These are phyloP conservation scores for Russula sp. DNA, from an alignment of 768 basidiomycete genomes.

Conservation along the genomic window DNA sequence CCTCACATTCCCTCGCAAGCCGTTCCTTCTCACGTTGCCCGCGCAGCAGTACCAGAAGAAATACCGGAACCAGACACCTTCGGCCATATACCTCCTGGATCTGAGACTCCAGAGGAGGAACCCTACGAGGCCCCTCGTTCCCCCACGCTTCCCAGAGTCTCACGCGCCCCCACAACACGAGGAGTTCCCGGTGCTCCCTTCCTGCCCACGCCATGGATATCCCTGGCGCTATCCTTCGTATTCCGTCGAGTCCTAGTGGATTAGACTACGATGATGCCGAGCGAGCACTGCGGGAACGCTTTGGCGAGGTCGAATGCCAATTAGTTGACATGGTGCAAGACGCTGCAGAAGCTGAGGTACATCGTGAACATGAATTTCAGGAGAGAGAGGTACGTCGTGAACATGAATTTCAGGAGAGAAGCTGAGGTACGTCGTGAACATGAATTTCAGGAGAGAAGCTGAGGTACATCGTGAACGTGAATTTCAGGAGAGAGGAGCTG, in stretches of 20 bases:
- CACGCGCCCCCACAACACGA: neutral
- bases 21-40: neutral
- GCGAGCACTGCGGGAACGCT: conserved; percentile 43
- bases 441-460: too few relatives aligned
- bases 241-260: conserved; percentile 28
- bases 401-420: too few relatives aligned
- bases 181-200: neutral
- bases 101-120: neutral
- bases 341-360: conserved; percentile 54
- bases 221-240: conserved; percentile 3
- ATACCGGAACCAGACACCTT: conserved; percentile 13
- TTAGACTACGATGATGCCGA: conserved; percentile 41
- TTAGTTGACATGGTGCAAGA: conserved; percentile 44
- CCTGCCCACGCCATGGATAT: neutral
- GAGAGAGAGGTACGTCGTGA: too few relatives aligned
- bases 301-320: conserved; percentile 49
- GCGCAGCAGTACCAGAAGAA: neutral
- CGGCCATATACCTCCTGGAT: conserved; percentile 2
- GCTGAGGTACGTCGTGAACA: too few relatives aligned
- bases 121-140: too few relatives aligned
- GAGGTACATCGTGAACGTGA: too few relatives aligned
- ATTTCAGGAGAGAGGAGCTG: too few relatives aligned
- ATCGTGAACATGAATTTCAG: conserved; percentile 59
- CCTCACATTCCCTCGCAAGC: neutral
- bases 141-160: neutral